These are phyloP conservation scores for Xylariaceae sp. DNA, from an alignment of 2,329 filamentous ascomycete species.

Conservation along the genomic window DNA sequence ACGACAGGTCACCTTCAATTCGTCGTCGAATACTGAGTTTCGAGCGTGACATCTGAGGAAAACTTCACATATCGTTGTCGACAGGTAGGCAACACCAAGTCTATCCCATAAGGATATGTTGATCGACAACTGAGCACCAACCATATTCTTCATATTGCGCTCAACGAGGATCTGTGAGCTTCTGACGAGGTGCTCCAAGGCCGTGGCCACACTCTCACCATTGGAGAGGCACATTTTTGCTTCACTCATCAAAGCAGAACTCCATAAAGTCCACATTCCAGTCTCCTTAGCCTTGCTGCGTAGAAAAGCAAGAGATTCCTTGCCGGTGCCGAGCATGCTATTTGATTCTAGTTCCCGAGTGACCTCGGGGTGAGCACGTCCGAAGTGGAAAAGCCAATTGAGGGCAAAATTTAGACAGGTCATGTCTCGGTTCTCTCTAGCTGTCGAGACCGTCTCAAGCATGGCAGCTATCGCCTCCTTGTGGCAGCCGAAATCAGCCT, in stretches of 20 bases:
- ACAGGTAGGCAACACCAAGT: conserved; percentile 57
- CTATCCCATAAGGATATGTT: conserved; percentile 71
- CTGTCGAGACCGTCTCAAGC: conserved; percentile 92
- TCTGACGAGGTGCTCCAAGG: conserved; percentile 76
- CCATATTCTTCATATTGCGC: conserved; percentile 66
- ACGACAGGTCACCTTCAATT: conserved; percentile 69
- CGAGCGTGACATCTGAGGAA: conserved; percentile 69
- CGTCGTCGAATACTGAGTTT: conserved; percentile 64
- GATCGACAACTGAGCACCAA: conserved; percentile 70
- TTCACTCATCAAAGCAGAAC: conserved; percentile 79
- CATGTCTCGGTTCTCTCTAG: conserved; percentile 88
- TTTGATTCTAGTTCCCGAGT: conserved; percentile 65
- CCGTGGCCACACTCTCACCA: conserved; percentile 59
- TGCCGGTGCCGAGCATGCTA: conserved; percentile 71
- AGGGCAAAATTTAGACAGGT: conserved; percentile 91
- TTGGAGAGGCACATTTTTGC: conserved; percentile 73
- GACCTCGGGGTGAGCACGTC: conserved; percentile 76
- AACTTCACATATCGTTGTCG: conserved; percentile 62
- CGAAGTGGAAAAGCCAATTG: conserved; percentile 94
- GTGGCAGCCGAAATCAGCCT: conserved; percentile 92
- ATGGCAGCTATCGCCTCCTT: conserved; percentile 89
- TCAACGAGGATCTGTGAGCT: conserved; percentile 79
- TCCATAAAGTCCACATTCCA: conserved; percentile 80
- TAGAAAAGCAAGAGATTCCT: conserved; percentile 77
- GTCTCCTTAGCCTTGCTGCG: conserved; percentile 82